A percentile compares a stretch with the other conserved stretches of the same genome.
Evolutionary conservation across 1,284 basidiomycete species (phyloP).

Genomic region (Hemileia vastatrix): DNA sequence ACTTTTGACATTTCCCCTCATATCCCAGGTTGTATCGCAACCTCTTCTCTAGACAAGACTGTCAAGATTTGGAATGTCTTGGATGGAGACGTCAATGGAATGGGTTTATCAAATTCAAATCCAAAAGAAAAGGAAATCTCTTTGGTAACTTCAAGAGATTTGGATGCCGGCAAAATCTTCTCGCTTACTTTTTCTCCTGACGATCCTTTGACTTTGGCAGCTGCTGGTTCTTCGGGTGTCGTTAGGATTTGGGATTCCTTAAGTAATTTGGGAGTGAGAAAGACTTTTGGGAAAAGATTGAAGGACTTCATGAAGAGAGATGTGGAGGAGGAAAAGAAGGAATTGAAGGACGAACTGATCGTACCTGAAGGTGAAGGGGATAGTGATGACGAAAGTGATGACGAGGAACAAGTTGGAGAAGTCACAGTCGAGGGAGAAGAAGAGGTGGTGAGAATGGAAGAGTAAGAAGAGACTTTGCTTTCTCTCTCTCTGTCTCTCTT

Average conservation of each 20-base stretch:
- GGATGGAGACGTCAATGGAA: conserved; percentile 49
- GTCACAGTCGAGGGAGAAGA: neutral
- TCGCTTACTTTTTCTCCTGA: conserved; percentile 82
- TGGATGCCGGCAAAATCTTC: conserved; percentile 96
- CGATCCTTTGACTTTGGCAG: conserved; percentile 84
- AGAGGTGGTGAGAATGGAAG: neutral
- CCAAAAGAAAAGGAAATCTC: conserved; percentile 60
- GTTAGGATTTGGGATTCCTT: conserved; percentile 80
- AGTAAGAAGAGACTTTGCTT: neutral
- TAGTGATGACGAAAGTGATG: neutral
- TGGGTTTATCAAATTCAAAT: no score
- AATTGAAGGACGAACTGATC: neutral
- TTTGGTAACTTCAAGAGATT: conserved; percentile 75
- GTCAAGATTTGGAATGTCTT: conserved; percentile 88
- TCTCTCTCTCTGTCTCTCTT: no score
- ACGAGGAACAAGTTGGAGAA: neutral
- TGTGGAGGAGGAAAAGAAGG: neutral
- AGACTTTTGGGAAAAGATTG: conserved; percentile 65
- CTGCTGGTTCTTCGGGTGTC: conserved; percentile 83
- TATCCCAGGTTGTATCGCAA: conserved; percentile 79
- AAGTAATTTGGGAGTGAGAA: conserved; percentile 61
- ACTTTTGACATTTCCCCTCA: conserved; percentile 84
- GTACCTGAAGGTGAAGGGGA: neutral
- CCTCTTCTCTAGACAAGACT: conserved; percentile 80
- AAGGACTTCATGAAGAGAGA: conserved; percentile 32